Evolutionary conservation across 148 eudicot genomes (phyloP).

Genomic region (Cornus florida): DNA sequence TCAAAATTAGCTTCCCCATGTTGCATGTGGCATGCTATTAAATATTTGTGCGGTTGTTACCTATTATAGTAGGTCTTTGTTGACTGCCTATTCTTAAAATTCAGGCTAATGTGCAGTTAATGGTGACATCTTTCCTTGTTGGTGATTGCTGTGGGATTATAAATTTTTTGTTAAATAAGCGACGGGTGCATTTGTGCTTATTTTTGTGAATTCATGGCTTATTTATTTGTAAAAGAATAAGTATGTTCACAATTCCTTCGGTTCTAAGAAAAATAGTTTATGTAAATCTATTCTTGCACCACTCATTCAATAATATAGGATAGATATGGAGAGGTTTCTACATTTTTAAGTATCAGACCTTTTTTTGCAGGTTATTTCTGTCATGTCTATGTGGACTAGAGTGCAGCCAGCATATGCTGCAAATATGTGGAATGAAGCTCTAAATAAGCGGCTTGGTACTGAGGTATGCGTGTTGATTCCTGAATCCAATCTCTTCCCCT

Average conservation of each 20-base stretch:
- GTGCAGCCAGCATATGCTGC: conserved; percentile 99
- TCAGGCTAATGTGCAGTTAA: not conserved
- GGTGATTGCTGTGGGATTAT: not conserved
- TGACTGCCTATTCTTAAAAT: not conserved
- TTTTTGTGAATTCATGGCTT: not conserved
- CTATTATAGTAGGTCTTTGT: not conserved
- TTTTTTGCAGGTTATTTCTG: conserved; percentile 83
- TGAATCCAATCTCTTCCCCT: not conserved
- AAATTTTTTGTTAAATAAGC: not conserved
- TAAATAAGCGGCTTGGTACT: conserved; percentile 94
- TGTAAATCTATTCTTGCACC: not conserved
- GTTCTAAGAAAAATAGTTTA: not conserved
- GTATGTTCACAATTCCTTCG: not conserved
- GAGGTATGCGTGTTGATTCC: conserved; percentile 45
- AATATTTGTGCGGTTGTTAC: not conserved
- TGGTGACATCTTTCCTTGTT: not conserved
- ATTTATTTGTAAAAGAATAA: not conserved
- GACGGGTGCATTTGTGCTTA: not conserved
- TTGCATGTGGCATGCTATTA: not conserved
- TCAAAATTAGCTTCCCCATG: not conserved
- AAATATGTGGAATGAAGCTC: conserved; percentile 99
- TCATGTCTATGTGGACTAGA: conserved; percentile 99
- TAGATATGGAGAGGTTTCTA: not conserved
- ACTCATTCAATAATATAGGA: not conserved
- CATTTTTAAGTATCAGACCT: not conserved